Evolutionary conservation across 2,329 filamentous ascomycete genomes (phyloP), one percentile per base, ranked within the genome.

Genomic region (Fusarium sp.): DNA sequence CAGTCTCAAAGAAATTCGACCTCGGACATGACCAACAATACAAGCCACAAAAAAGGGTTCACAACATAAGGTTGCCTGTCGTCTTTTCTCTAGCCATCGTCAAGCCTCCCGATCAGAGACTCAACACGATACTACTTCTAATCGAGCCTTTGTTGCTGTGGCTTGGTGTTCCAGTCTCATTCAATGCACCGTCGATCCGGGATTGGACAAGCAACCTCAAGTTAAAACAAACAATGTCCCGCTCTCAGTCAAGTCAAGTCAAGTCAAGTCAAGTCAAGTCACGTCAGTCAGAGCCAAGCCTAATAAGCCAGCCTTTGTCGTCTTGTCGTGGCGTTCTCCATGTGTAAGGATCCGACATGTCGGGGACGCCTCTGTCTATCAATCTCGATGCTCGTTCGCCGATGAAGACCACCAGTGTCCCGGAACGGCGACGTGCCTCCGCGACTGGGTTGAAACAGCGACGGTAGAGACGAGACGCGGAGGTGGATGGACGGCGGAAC

Each of bases 391-490:
- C 53, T 61, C 42, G 53, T 51, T 66, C 43, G 50, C 26, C 53
- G 15, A 41, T 31, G 35, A 28, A 41, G 45, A 25, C 45, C 40
- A 24, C 55, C 53, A 47, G 41, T 42, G 28, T n/a, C 39, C 58
- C 60, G 48, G 65, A 65, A 54, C 42, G 40, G 35, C 44, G 53
- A 61, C 52, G 56, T 67, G 54, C 51, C 56, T 70, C 65, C 50
- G 42, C 43, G 50, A 46, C 40, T 50, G 39, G 51, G 61, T 68
- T 70, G 66, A 69, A 68, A 70, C 66, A 69, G 50, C 48, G 61
- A 70, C 57, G 50, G 49, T 42, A 58, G 59, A 65, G 46, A 39
- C 29, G 44, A 39, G 36, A 39, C 36, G 24, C 47, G 34, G 19
- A 41, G 12, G 51, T 34, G 51, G 50, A 59, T 54, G 48, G 32